Base-by-base conservation (phyloP, 2,329 filamentous ascomycete species). In the Venturia asperata region DNA sequence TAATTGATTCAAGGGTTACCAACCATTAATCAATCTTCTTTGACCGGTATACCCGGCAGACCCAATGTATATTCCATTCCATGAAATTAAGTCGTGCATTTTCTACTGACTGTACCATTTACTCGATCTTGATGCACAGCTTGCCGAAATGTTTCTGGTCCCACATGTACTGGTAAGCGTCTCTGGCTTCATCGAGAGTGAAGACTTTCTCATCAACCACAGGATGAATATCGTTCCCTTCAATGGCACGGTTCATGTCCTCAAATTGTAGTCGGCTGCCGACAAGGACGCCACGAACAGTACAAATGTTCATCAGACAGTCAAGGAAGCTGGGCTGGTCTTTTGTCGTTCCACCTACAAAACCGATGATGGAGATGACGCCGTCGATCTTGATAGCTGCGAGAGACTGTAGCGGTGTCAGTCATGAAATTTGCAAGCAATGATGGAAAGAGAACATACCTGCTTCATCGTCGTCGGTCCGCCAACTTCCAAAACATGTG, bases 401-500 rank as follows among this genome's bases (percentile, higher is more conserved):
- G 49, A 87, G 74, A 2, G 74, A 76, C 69, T 78, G 75, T 55
- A 34, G 3, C 3, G 1, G n/a, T 9, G 34, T 45, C 19, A 61
- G 58, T 19, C 5, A 24, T 24, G 21, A 21, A 1, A n/a, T 24
- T 3, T 21, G 19, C 6, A 47, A 47, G 19, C 3, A 34, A 60
- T 60, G 24, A 24, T 19, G 34, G 42, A 24, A 61, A n/a, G n/a
- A 24, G 13, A 34, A 13, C 30, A 42, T 45, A 61, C 58, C 58
- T 61, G 58, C 24, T 55, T 55, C 42, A 64, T 37, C 1, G 52
- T 62, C 24, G 64, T 61, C 30, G 52, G 87, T 17, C 85, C 87
- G n/a, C 87, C 85, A n/a, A 89, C 82, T 69, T 90, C 87, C 45
- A 88, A 70, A 47, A 90, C 76, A 67, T 86, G 79, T 69, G 88